Conservation (phyloP, 2,329 filamentous ascomycete genomes). For the Aspergillus persii region DNA sequence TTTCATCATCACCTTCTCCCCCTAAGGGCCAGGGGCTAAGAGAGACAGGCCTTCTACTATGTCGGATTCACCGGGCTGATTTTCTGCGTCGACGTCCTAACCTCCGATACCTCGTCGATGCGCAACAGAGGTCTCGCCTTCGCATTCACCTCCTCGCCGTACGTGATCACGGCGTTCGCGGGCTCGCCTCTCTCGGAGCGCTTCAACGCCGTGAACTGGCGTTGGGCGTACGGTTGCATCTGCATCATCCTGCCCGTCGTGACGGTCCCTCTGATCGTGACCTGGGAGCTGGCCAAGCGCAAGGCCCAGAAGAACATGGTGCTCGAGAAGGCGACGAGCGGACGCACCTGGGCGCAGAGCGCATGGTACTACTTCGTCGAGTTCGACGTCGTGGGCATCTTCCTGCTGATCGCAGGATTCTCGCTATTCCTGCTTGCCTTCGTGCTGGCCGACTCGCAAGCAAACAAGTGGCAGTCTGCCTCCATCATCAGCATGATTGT, state of each 20-base stretch:
- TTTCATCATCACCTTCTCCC: too few species aligned
- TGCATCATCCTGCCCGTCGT: constrained; percentile 58
- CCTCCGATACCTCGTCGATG: constrained; percentile 60
- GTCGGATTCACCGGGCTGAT: constrained; percentile 55
- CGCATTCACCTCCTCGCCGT: constrained; percentile 58
- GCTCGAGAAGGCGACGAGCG: background rate
- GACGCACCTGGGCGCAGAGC: constrained; percentile 45
- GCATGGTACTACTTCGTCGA: constrained; percentile 47
- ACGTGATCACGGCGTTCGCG: constrained; percentile 59
- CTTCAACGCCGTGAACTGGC: constrained; percentile 51
- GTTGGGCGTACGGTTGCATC: constrained; percentile 62
- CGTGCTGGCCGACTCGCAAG: constrained; percentile 22
- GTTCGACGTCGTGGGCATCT: background rate
- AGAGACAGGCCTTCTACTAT: constrained; percentile 53
- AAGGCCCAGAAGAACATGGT: constrained; percentile 49
- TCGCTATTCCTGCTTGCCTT: background rate
- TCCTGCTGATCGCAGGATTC: background rate
- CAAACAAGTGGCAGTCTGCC: constrained; percentile 36
- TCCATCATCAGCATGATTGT: constrained; percentile 52
- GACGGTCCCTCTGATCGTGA: constrained; percentile 52
- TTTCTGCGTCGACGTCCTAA: constrained; percentile 57
- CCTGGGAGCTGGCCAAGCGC: constrained; percentile 54
- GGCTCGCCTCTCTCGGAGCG: constrained; percentile 53
- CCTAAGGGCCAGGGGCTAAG: background rate
- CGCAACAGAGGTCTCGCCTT: constrained; percentile 59